Evolutionary conservation across 352 stramenopile genomes (phyloP), one percentile per base, ranked within the genome.

Genomic region (Poterioochromonas sp.): DNA sequence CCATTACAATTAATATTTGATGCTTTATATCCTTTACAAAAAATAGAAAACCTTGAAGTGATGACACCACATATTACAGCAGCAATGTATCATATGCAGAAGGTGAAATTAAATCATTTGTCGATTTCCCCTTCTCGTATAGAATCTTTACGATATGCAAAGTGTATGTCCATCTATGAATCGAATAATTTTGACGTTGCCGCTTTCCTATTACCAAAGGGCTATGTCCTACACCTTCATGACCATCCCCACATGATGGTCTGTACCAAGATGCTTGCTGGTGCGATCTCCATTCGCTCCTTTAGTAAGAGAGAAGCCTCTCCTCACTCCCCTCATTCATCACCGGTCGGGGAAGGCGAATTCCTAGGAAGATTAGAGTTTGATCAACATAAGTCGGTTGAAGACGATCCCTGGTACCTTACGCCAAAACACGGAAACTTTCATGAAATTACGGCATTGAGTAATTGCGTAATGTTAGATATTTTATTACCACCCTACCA

Each of bases 231-330:
- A 3, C 26, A 12, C 3, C 20, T 80, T 18, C 77, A 80, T 34
- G 77, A 80, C 41, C 77, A 80, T 40, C 77, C 77, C 22, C 0
- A 69, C 20, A 80, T 80, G 77, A 49, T 32, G 22, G 77, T 80
- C 0, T 53, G 68, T 20, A 78, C 69, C 29, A 80, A 80, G 22
- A 73, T 80, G 3, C 37, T 80, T n/a, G 22, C 34, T 40, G 77
- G 77, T 41, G 1, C 15, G 35, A 26, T 60, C 2, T 5, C 1
- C 0, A n/a, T 80, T 2, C 3, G 70, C 3, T 81, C 77, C 1
- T 80, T 80, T 41, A 58, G 47, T 26, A 58, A 58, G n/a, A 49
- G 62, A 40, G 35, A 8, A 22, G 62, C 40, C 5, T 20, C 32
- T 32, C 40, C 15, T 1, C 34, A 15, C 32, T 54, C 32, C 44